Evolutionary conservation across 2,329 filamentous ascomycete genomes (phyloP).

Genomic region (Aspergillus brunneoviolaceus): DNA sequence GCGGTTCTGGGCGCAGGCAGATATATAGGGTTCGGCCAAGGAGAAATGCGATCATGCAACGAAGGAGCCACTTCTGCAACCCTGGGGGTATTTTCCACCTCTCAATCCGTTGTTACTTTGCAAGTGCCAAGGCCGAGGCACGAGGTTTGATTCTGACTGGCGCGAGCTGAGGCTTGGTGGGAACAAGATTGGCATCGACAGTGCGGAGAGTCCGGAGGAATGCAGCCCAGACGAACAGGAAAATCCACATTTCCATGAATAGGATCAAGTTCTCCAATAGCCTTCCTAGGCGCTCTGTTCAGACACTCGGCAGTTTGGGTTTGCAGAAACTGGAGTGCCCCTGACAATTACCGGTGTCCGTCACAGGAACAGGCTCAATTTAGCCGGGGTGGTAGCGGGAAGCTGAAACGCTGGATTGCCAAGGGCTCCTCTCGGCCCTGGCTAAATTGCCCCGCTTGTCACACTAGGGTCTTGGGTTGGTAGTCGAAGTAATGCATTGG

Average conservation of each 20-base stretch:
- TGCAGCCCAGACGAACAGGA: no score
- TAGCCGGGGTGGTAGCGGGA: neutral
- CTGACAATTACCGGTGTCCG: neutral
- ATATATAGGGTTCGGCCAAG: neutral
- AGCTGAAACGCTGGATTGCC: neutral
- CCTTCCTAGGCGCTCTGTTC: neutral
- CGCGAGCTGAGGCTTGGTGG: no score
- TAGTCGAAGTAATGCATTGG: no score
- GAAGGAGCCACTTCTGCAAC: neutral
- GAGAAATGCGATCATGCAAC: no score
- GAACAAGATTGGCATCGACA: no score
- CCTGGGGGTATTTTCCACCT: neutral
- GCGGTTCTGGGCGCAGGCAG: neutral
- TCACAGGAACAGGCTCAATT: neutral
- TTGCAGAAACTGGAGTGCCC: neutral
- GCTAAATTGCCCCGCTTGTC: neutral
- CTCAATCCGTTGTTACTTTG: neutral
- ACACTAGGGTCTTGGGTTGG: neutral
- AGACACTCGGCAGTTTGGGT: neutral
- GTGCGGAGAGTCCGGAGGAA: no score
- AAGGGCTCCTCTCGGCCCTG: neutral
- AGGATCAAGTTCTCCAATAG: no score
- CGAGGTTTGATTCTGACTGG: no score
- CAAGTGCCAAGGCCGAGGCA: no score
- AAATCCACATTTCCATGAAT: constrained; percentile 7